Percentiles rank a stretch among this genome's conserved stretches.
phyloP scores from a whole-genome alignment of 2,329 filamentous ascomycete genomes.

The Monosporascus sp. region DNA sequence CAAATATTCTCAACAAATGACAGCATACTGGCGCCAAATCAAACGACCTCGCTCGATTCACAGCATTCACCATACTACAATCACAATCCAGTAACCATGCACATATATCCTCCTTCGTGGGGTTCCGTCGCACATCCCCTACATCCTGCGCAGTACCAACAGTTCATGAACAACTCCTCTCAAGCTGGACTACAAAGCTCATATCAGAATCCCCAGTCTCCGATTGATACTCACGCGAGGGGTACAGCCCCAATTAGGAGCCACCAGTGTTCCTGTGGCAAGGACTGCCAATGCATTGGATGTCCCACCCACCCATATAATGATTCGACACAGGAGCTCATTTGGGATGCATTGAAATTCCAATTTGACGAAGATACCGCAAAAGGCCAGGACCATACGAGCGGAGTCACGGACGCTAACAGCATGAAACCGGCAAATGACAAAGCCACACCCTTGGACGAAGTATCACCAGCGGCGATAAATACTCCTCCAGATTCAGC shows the following conservation, averaged over 20 bases:
- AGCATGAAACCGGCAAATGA: not conserved
- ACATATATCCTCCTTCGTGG: not conserved
- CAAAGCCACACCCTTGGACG: not conserved
- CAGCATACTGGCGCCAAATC: not conserved
- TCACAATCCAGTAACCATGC: not conserved
- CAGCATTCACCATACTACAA: not conserved
- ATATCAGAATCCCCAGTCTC: not conserved
- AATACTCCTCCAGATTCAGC: not conserved
- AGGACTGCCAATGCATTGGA: not conserved
- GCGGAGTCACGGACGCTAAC: not conserved
- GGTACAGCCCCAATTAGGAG: not conserved
- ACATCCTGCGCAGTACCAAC: conserved; percentile 48
- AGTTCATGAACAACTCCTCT: conserved; percentile 38
- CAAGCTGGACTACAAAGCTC: conserved; percentile 24
- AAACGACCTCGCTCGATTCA: not conserved
- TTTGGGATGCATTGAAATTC: not conserved
- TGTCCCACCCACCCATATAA: conserved; percentile 3
- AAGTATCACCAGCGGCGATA: not conserved
- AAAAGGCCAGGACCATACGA: not conserved
- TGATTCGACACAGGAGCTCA: not conserved
- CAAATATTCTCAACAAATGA: not conserved
- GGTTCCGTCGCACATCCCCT: conserved; percentile 39
- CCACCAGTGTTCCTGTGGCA: conserved; percentile 1
- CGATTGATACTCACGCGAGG: not conserved
- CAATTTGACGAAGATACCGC: not conserved